phyloP scores from a whole-genome alignment of 2,329 filamentous ascomycete genomes.

The Mollisia scopiformis region DNA sequence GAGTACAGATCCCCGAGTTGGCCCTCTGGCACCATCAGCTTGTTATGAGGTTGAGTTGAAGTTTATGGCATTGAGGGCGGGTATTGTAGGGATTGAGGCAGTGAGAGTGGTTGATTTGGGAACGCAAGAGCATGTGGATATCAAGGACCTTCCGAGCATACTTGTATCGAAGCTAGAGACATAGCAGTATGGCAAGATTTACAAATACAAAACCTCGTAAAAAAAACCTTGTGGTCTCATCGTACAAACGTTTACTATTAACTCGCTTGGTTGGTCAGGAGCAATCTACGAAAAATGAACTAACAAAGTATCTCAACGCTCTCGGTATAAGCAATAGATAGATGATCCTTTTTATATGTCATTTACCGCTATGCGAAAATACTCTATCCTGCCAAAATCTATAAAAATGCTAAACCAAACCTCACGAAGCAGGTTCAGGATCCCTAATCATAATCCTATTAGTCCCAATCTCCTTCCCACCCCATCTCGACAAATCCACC shows the following conservation, averaged over 20 bases:
- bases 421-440: background rate
- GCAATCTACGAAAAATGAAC: no score
- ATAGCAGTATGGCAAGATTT: background rate
- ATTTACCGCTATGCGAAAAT: conserved; percentile 71
- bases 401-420: conserved; percentile 56
- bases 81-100: conserved; percentile 71
- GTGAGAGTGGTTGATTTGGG: conserved; percentile 73
- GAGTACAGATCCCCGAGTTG: conserved; percentile 74
- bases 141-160: conserved; percentile 73
- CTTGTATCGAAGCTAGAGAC: conserved; percentile 45
- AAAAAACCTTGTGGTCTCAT: background rate
- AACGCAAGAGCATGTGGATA: conserved; percentile 77
- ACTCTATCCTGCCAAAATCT: conserved; percentile 69
- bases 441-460: conserved; percentile 35
- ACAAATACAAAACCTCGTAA: background rate
- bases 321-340: no score
- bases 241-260: background rate
- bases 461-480: conserved; percentile 22
- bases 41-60: conserved; percentile 75
- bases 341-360: no score
- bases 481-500: conserved; percentile 33
- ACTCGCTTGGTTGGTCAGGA: no score
- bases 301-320: no score
- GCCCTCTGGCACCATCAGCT: conserved; percentile 70
- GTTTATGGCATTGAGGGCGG: conserved; percentile 69